Base-by-base conservation (phyloP, 108 stramenopile species). In the Mayamaea pseudoterrestris region DNA sequence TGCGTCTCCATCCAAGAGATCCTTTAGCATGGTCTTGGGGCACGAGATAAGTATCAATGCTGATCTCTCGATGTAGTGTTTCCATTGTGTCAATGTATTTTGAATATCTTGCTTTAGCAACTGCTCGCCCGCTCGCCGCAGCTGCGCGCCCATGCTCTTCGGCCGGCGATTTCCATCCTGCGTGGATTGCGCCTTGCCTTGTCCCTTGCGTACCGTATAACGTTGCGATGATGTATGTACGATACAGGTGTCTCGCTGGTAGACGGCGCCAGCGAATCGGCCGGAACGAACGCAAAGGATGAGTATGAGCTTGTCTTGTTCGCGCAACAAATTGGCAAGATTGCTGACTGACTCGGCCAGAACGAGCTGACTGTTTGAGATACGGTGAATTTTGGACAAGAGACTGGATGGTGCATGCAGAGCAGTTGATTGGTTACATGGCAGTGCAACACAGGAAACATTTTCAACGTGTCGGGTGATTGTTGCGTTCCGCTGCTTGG, bases 191-290 rank as follows among this genome's bases (percentile, higher is more conserved):
- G 79, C 74, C 36, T 86, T 88, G 2, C 92, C 92, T 49, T 90
- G 88, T 25, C 86, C 86, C 61, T 76, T 72, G 1, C 92, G 80
- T 2, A 80, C 53, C 21, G 92, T 93, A 56, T 93, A 93, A 12
- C 78, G 60, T 12, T 63, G 46, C 1, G 61, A 71, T 22, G 83
- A 67, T 50, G 58, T 61, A 56, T 90, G 88, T 0, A 58, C 47
- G 4, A 89, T 21, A 36, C 83, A 90, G 43, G 52, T 51, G 26
- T 52, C 68, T 21, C 42, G 30, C 27, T 42, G 34, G 47, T 65
- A 85, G 8, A 76, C 68, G 35, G 68, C 83, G 16, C 57, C 69
- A 0, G 78, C 83, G 53, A 90, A 85, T 42, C 83, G 41, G 0
- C 88, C 88, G 22, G 71, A 73, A 46, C 66, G 76, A 0, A 90